Base-by-base conservation (phyloP, 371 early-diverging fungal species). In the Lichtheimia corymbifera region DNA sequence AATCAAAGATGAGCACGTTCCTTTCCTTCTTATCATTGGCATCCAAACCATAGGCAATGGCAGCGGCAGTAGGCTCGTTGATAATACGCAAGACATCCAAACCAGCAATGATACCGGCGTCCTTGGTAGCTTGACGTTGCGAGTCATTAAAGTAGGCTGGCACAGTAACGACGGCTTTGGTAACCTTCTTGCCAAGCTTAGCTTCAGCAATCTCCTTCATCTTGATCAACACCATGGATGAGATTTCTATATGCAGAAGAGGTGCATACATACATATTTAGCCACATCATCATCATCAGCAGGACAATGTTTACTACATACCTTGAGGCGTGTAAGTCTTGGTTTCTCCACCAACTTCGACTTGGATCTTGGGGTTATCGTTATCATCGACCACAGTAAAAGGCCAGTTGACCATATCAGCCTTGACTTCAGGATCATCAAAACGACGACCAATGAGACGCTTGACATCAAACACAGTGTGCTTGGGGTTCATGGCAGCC, bases 401-500 rank as follows among this genome's bases (percentile, higher is more conserved):
- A 53, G 93, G 90, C 85, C 94, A 92, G 84, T 89, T 91, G 84
- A 90, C 92, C 85, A 93, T 91, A 81, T 96, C 96, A 63, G 89
- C 77, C 80, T 93, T 87, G 59, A 96, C 91, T 65, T 91, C 93
- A 61, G 82, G 69, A 71, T 96, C 97, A 65, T 84, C 86, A 80
- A 92, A 94, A 67, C 93, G 92, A 70, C 97, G 91, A 86, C 97
- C 97, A 71, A 98, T 95, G 30, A 95, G 84, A 86, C 97, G 94
- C 87, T 96, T 97, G 70, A 92, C 95, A 76, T 95, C 95, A 80
- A 94, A 98, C 55, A 97, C 91, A 63, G 94, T 94, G 81, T 93
- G 92, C 73, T 80, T 76, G 57, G 90, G 90, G 83, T 91, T 89
- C 89, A 64, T 58, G 67, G 92, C 91, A 66, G 87, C 91, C 79